A percentile compares a stretch with the other conserved stretches of the same genome.
Conservation (phyloP, 2,329 filamentous ascomycete genomes). For the Scortechinia acanthostroma region DNA sequence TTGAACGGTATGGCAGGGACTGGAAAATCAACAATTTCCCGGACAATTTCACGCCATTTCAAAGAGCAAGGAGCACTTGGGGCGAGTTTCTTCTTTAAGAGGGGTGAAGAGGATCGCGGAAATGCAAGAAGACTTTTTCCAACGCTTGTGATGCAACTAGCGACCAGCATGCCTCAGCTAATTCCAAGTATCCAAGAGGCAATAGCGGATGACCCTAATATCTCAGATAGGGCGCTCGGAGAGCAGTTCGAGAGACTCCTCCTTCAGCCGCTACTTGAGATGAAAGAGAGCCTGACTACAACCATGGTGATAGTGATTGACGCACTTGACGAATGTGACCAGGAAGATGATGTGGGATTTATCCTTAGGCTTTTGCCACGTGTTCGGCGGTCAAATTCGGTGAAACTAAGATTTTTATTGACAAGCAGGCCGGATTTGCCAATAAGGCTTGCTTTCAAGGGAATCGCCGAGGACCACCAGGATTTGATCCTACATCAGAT, state of each 20-base stretch:
- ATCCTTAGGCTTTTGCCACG: constrained; percentile 8
- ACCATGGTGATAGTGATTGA: constrained; percentile 12
- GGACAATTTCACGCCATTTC: constrained; percentile 17
- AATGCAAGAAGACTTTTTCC: constrained; percentile 17
- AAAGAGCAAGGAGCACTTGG: constrained; percentile 9
- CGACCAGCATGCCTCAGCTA: constrained; percentile 8
- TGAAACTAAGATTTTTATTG: constrained; percentile 10
- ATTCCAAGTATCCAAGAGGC: constrained; percentile 6
- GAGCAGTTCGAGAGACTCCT: constrained; percentile 17
- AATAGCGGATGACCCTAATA: constrained; percentile 8
- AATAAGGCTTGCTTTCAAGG: constrained; percentile 9
- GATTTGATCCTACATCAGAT: constrained; percentile 11
- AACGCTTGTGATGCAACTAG: constrained; percentile 16
- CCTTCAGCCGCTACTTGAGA: constrained; percentile 10
- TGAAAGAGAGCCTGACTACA: background rate
- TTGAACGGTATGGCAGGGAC: constrained; percentile 21
- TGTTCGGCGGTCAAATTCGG: constrained; percentile 3
- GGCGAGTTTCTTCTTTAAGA: constrained; percentile 23
- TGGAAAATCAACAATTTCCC: constrained; percentile 21
- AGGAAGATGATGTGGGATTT: constrained; percentile 7
- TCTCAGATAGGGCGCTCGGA: constrained; percentile 9
- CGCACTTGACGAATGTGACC: constrained; percentile 20
- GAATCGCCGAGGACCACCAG: constrained; percentile 8
- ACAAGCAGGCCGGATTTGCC: constrained; percentile 13
- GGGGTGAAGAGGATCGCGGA: constrained; percentile 16